These are phyloP conservation scores for Diospyros lotus DNA, from an alignment of 148 eudicot species.

Conservation along the genomic window DNA sequence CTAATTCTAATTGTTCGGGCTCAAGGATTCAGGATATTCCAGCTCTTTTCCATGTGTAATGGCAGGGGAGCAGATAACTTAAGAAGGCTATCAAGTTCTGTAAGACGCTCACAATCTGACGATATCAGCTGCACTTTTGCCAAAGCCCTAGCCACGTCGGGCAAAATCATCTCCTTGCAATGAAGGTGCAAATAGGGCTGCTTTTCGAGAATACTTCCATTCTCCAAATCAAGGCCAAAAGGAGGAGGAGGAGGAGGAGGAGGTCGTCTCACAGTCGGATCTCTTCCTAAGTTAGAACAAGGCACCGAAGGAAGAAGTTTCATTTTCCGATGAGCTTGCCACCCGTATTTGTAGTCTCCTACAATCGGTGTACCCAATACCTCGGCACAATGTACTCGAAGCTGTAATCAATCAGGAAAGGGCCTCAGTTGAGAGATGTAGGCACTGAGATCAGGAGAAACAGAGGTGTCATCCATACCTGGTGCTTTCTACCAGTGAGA, in stretches of 20 bases:
- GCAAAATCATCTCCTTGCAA: conserved; percentile 76
- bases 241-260: conserved; percentile 11
- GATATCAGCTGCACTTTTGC: conserved; percentile 25
- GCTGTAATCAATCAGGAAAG: conserved; percentile 32
- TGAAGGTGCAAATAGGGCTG: conserved; percentile 75
- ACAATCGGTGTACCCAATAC: conserved; percentile 91
- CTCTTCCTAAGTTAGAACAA: conserved; percentile 8
- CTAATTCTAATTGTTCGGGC: no score
- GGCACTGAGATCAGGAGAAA: background rate
- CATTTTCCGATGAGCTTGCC: conserved; percentile 82
- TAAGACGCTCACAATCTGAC: conserved; percentile 34
- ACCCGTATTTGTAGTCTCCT: conserved; percentile 95
- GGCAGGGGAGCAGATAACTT: conserved; percentile 75
- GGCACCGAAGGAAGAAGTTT: conserved; percentile 21
- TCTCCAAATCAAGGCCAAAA: conserved; percentile 40
- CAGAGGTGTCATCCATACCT: conserved; percentile 40
- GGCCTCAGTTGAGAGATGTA: background rate
- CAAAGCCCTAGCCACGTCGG: conserved; percentile 49
- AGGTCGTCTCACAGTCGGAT: conserved; percentile 16
- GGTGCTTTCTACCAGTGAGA: conserved; percentile 92
- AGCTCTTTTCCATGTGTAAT: conserved; percentile 87
- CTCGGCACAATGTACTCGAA: conserved; percentile 96
- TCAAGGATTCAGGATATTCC: conserved; percentile 27
- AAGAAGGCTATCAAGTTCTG: conserved; percentile 38
- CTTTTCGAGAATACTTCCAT: conserved; percentile 68